These are phyloP conservation scores for Teunomyces tritomae DNA, from an alignment of 805 yeast species.

Conservation along the genomic window DNA sequence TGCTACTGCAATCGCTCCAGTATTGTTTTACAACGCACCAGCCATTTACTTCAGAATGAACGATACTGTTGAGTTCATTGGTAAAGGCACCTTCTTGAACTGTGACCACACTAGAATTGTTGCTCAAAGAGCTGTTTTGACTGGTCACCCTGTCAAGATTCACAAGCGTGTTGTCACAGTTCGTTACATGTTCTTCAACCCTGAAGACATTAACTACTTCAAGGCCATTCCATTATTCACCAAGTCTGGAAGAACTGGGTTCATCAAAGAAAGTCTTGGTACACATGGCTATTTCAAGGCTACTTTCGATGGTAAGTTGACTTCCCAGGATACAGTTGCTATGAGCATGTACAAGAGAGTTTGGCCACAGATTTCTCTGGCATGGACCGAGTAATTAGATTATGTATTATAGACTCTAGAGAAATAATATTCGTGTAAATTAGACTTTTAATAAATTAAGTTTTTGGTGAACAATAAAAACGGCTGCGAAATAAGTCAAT, in stretches of 20 bases:
- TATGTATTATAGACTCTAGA: conserved; percentile 7
- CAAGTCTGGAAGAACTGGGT: conserved; percentile 89
- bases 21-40: conserved; percentile 79
- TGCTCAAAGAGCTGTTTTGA: conserved; percentile 84
- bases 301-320: conserved; percentile 83
- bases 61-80: conserved; percentile 62
- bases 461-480: background rate
- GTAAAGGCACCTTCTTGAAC: conserved; percentile 86
- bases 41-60: conserved; percentile 73
- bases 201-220: conserved; percentile 85
- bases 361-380: conserved; percentile 67
- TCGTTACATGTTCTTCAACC: conserved; percentile 94
- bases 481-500: background rate
- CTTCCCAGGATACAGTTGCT: conserved; percentile 89
- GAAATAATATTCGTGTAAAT: conserved; percentile 9
- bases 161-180: conserved; percentile 90
- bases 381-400: conserved; percentile 26
- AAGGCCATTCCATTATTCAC: conserved; percentile 91
- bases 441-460: background rate
- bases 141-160: conserved; percentile 94
- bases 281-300: conserved; percentile 98
- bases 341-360: conserved; percentile 92
- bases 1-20: conserved; percentile 88
- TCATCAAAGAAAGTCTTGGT: conserved; percentile 92
- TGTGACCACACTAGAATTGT: conserved; percentile 80